Base-by-base conservation (phyloP, 805 yeast species). In the Myxozyma udenii region DNA sequence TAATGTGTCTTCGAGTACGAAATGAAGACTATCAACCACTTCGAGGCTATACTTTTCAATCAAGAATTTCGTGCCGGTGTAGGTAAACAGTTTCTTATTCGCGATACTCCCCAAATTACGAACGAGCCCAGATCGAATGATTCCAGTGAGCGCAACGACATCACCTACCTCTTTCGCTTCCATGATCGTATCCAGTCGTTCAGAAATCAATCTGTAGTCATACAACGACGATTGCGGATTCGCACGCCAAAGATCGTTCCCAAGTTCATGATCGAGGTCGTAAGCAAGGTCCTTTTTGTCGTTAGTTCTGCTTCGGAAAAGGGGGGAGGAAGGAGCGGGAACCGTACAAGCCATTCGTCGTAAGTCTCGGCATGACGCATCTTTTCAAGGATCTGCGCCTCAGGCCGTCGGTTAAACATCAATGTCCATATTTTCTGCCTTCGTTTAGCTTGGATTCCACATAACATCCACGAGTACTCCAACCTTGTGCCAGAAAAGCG, bases 51-150 rank as follows among this genome's bases (percentile, higher is more conserved):
- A 88, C 49, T 87, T 91, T 67, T 93, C 97, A 47, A 93, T 91
- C 55, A 89, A 73, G 46, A 80, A 70, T 70, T 93, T 93, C 1
- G 98, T 93, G 1, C 62, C 98, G 53, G 85, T 74, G 61, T 87
- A 85, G 0, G 95, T 84, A 72, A 86, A 91, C 41, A 93, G 71
- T 48, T 83, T 78, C 57, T 84, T 81, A 59, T 84, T 86, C 0
- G 95, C 78, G 3, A 93, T 87, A 0, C 95, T 95, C 4, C 95
- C 98, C 71, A 91, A 86, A 65, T 93, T 93, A 37, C 98, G 71
- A 32, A 93, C 71, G 63, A 89, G 77, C 0, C 96, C 95, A 0
- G 95, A 84, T 37, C 96, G 71, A 41, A 91, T 75, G 35, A 84
- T 71, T 19, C 85, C 81, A 70, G 85, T 76, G 18, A 89, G 71